Base-by-base conservation (phyloP, 371 early-diverging fungal genomes). In the Haplosporangium sp. region DNA sequence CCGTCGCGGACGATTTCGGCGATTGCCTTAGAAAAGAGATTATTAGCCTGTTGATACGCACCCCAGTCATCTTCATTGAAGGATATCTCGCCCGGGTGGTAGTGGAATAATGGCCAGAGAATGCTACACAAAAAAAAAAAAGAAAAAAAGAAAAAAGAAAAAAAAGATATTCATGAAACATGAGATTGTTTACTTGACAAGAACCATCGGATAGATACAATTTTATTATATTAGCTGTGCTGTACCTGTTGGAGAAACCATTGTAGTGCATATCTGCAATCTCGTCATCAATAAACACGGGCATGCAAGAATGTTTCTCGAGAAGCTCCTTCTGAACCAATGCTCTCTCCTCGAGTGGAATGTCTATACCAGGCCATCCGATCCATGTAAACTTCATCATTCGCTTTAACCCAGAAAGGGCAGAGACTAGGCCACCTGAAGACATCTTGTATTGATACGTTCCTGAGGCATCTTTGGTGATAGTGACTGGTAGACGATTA, bases 51-150 rank as follows among this genome's bases (percentile, higher is more conserved):
- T 79, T 95, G 93, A 85, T 99, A 99, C 1, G 97, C 98, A 39
- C 96, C 94, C 97, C 99, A 99, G 76, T 94, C 91, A 10, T 89
- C 91, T 79, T 96, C 95, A 78, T 95, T 92, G 77, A 98, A 98
- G 17, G 91, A 90, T 71, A 99, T 95, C 77, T 99, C 98, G 47
- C 99, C 99, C 1, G 97, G 95, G 76, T 97, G 97, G 81, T 98
- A 98, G 85, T 99, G 99, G 84, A 99, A 96, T 53, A 99, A 86
- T 4, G 99, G 99, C 99, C 99, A 97, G 40, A 97, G 89, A 68
- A 96, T 96, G 74, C 95, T 95, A 75, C 53, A 72, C 15, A n/a
- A 37, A n/a, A 48, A 48, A 8, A 15, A 38, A 40, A 52, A 83
- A 84, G 83, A 83, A 7, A 53, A 9, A 44, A 57, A 47, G 50